phyloP scores from a whole-genome alignment of 2,329 filamentous ascomycete species.

The Venturia effusa region DNA sequence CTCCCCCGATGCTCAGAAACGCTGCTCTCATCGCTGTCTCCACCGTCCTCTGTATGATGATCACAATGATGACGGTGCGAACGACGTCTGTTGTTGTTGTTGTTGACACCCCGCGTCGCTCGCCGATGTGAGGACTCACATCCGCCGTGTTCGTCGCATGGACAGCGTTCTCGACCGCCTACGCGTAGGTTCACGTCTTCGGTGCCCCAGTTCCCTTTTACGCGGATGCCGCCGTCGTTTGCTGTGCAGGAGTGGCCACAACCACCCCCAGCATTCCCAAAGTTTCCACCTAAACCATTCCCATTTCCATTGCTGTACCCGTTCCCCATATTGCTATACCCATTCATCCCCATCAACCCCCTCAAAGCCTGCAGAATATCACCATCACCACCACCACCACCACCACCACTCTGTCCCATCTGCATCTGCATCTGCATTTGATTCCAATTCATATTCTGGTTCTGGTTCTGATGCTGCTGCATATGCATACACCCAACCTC shows the following conservation, averaged over 20 bases:
- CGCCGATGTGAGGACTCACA: neutral
- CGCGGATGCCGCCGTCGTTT: slow-evolving; percentile 8
- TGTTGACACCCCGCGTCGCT: neutral
- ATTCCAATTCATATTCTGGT: too few species aligned
- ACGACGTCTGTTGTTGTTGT: neutral
- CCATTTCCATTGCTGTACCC: neutral
- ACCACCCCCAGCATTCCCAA: neutral
- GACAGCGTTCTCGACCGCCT: slow-evolving; percentile 5
- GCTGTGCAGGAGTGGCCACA: slow-evolving; percentile 4
- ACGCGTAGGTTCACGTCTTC: slow-evolving; percentile 6
- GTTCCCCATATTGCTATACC: neutral
- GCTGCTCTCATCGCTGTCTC: neutral
- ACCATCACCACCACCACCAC: neutral
- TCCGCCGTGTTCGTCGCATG: slow-evolving; percentile 3
- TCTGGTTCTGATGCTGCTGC: too few species aligned
- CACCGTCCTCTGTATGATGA: too few species aligned
- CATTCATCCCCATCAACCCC: neutral
- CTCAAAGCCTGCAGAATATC: neutral
- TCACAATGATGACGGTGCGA: neutral
- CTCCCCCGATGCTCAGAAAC: neutral
- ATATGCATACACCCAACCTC: neutral
- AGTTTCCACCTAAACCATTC: too few species aligned
- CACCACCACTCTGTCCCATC: neutral
- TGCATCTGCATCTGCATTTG: neutral
- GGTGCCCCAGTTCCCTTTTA: slow-evolving; percentile 1